Evolutionary conservation across 371 early-diverging fungal genomes (phyloP).

Genomic region (Mucor plumbeus): DNA sequence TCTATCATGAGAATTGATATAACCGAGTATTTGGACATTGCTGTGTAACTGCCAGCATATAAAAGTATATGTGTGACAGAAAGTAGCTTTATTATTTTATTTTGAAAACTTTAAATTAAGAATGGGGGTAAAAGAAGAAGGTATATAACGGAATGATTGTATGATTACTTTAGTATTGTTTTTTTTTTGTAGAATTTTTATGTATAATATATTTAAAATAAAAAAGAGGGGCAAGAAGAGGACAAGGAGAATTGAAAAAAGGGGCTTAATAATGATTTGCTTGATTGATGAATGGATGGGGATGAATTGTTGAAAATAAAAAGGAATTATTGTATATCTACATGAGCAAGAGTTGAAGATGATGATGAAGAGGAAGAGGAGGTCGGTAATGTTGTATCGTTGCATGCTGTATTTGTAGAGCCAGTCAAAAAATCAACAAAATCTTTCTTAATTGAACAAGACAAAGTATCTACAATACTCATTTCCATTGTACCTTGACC

Average conservation of each 20-base stretch:
- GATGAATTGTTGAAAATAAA: neutral
- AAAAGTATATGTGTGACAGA: no score
- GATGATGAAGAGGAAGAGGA: neutral
- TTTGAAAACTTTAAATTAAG: no score
- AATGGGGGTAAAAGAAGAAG: no score
- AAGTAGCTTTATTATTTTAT: no score
- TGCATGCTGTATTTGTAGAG: neutral
- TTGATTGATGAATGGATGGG: neutral
- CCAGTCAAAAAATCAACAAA: neutral
- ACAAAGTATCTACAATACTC: conserved; percentile 20
- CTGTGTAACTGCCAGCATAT: no score
- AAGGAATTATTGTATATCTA: neutral
- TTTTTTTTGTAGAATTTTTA: conserved; percentile 3
- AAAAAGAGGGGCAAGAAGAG: neutral
- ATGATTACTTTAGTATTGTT: neutral
- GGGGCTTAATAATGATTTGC: neutral
- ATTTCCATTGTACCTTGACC: conserved; percentile 52
- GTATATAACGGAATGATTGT: no score
- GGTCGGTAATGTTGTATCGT: neutral
- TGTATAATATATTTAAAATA: neutral
- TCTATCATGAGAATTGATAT: no score
- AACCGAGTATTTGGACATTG: no score
- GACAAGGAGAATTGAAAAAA: neutral
- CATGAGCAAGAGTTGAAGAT: neutral
- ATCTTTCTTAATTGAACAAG: conserved; percentile 21